Conservation (phyloP, 495 filamentous ascomycete genomes). For the Ramalina peruviana region DNA sequence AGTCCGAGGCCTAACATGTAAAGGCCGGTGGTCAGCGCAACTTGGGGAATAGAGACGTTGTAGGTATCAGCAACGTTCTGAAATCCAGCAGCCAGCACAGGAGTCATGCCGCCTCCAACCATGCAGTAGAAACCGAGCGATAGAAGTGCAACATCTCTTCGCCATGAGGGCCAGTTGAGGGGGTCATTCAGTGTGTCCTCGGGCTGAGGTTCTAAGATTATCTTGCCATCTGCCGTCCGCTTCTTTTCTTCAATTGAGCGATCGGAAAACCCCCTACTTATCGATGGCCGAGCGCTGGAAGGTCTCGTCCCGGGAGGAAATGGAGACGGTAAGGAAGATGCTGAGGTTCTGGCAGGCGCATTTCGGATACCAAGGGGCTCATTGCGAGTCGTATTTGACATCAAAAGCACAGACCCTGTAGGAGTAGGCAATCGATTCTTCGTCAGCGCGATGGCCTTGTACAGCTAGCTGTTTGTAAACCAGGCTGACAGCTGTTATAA, state of each 20-base stretch:
- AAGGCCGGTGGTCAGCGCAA: slow-evolving; percentile 81
- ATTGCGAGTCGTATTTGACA: slow-evolving; percentile 57
- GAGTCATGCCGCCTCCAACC: slow-evolving; percentile 87
- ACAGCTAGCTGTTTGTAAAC: not conserved
- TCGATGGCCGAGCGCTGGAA: slow-evolving; percentile 12
- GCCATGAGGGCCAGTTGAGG: slow-evolving; percentile 79
- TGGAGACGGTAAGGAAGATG: slow-evolving; percentile 55
- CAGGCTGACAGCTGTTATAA: no score
- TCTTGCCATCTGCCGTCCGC: slow-evolving; percentile 64
- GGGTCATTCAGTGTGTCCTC: slow-evolving; percentile 87
- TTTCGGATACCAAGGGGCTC: slow-evolving; percentile 70
- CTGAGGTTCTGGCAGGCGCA: slow-evolving; percentile 58
- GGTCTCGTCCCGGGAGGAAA: slow-evolving; percentile 29
- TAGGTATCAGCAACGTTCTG: slow-evolving; percentile 62
- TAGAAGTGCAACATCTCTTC: slow-evolving; percentile 66
- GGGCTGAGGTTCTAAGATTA: slow-evolving; percentile 85
- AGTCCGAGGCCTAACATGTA: slow-evolving; percentile 92
- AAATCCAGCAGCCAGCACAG: slow-evolving; percentile 84
- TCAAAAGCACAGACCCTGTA: slow-evolving; percentile 65
- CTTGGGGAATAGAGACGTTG: slow-evolving; percentile 52
- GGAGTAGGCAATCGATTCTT: not conserved
- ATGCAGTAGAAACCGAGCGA: slow-evolving; percentile 85
- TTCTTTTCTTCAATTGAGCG: slow-evolving; percentile 43
- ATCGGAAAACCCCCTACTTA: slow-evolving; percentile 10
- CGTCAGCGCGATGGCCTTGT: not conserved